A percentile compares a stretch with the other conserved stretches of the same genome.
These are phyloP conservation scores for Coemansia sp. DNA, from an alignment of 192 early-diverging fungal species.

Conservation along the genomic window DNA sequence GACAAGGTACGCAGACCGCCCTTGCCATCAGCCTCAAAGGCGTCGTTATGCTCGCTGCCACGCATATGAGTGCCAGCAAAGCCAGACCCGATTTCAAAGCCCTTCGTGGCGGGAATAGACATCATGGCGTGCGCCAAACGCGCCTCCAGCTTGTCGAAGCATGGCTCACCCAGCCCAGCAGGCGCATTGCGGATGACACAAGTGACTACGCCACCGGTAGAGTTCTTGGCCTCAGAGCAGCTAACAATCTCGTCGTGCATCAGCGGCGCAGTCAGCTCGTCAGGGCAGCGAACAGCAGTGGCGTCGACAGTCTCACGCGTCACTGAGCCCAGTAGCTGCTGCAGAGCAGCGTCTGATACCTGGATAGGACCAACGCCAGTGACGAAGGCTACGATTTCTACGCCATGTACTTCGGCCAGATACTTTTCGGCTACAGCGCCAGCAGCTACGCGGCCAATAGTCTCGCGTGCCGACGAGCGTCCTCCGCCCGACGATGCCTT, in stretches of 20 bases:
- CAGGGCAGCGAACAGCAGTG: conserved; percentile 89
- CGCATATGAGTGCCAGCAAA: conserved; percentile 84
- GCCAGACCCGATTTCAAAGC: conserved; percentile 95
- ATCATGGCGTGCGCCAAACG: conserved; percentile 97
- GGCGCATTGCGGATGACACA: conserved; percentile 96
- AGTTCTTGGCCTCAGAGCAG: conserved; percentile 80
- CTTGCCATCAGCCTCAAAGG: conserved; percentile 67
- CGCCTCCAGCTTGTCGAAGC: conserved; percentile 98
- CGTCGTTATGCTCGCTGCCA: conserved; percentile 93
- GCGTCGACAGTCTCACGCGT: conserved; percentile 74
- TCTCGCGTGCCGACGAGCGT: conserved; percentile 91
- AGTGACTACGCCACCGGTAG: conserved; percentile 91
- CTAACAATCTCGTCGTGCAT: conserved; percentile 88
- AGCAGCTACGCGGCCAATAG: conserved; percentile 94
- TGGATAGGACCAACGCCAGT: conserved; percentile 79
- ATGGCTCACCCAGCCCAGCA: conserved; percentile 91
- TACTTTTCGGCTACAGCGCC: conserved; percentile 99
- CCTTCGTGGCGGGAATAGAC: conserved; percentile 97
- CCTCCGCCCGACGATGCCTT: conserved; percentile 96
- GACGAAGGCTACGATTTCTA: conserved; percentile 96
- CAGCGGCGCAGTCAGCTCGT: conserved; percentile 64
- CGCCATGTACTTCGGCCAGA: conserved; percentile 70
- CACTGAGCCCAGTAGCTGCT: conserved; percentile 67
- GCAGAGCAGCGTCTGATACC: conserved; percentile 67
- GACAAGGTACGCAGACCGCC: conserved; percentile 76